These are phyloP conservation scores for Mycena latifolia DNA, from an alignment of 768 basidiomycete species.

Conservation along the genomic window DNA sequence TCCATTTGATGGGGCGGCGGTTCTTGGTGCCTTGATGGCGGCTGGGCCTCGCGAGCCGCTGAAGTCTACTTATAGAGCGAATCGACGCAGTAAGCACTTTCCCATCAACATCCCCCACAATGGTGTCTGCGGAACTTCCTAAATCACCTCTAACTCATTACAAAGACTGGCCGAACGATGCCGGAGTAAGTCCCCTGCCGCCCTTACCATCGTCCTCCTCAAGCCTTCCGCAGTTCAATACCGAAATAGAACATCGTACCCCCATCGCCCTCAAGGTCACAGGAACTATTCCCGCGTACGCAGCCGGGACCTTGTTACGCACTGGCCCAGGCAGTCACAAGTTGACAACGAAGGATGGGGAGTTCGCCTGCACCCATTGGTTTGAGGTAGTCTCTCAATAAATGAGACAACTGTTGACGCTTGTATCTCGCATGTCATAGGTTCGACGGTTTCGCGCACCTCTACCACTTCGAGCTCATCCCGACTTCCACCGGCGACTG, in stretches of 20 bases:
- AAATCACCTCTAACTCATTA: background rate
- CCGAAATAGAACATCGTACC: background rate
- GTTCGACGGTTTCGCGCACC: conserved; percentile 55
- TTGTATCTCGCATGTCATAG: too few species aligned
- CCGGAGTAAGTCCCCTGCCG: conserved; percentile 6
- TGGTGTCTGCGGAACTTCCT: background rate
- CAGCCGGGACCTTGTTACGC: conserved; percentile 51
- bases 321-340: conserved; percentile 49
- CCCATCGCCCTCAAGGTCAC: conserved; percentile 24
- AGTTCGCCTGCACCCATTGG: conserved; percentile 34
- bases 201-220: too few species aligned
- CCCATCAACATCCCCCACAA: too few species aligned
- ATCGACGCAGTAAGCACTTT: too few species aligned
- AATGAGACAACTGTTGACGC: too few species aligned
- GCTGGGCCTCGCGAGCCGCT: too few species aligned
- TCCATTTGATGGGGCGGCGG: too few species aligned
- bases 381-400: too few species aligned
- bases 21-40: too few species aligned
- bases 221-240: background rate
- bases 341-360: background rate
- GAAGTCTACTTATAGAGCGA: too few species aligned
- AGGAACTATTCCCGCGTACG: conserved; percentile 48
- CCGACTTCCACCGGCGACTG: conserved; percentile 30
- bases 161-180: conserved; percentile 22
- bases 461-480: conserved; percentile 54